These are phyloP conservation scores for Paramecium bursaria DNA, from an alignment of 73 alveolate species.

Conservation along the genomic window DNA sequence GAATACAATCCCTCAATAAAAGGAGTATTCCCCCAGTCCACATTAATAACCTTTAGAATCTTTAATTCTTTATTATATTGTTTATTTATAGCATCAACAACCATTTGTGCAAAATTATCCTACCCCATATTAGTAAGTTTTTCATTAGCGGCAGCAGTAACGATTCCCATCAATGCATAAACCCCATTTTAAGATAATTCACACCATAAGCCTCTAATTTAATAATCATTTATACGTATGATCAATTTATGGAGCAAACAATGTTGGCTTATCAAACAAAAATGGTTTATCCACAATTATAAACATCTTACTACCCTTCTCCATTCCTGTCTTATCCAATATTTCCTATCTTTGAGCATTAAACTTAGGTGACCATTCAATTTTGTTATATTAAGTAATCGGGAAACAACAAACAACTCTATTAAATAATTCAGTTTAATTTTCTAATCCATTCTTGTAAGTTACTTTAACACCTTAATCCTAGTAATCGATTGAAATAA, in stretches of 20 bases:
- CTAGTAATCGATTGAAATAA: not conserved
- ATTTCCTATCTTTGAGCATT: not conserved
- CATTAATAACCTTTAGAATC: not conserved
- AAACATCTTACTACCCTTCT: conserved; percentile 32
- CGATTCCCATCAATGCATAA: conserved; percentile 4
- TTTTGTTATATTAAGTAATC: not conserved
- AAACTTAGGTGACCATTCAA: not conserved
- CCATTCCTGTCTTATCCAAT: conserved; percentile 41
- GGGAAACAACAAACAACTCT: conserved; percentile 52
- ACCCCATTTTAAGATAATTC: not conserved
- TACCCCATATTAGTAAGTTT: not conserved
- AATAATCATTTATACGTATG: too few species aligned
- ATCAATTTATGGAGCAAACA: conserved; percentile 27
- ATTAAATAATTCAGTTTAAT: not conserved
- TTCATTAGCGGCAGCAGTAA: conserved; percentile 7
- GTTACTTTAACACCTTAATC: conserved; percentile 1
- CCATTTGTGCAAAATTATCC: not conserved
- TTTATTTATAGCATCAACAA: conserved; percentile 18
- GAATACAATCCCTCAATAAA: conserved; percentile 55
- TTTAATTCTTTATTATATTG: conserved; percentile 28
- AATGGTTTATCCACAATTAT: conserved; percentile 10
- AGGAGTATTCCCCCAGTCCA: conserved; percentile 45
- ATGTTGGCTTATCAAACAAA: not conserved
- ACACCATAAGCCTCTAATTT: conserved; percentile 54
- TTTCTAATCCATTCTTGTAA: not conserved